Evolutionary conservation across 2,329 filamentous ascomycete genomes (phyloP).

Genomic region (Waltergamsia citrina): DNA sequence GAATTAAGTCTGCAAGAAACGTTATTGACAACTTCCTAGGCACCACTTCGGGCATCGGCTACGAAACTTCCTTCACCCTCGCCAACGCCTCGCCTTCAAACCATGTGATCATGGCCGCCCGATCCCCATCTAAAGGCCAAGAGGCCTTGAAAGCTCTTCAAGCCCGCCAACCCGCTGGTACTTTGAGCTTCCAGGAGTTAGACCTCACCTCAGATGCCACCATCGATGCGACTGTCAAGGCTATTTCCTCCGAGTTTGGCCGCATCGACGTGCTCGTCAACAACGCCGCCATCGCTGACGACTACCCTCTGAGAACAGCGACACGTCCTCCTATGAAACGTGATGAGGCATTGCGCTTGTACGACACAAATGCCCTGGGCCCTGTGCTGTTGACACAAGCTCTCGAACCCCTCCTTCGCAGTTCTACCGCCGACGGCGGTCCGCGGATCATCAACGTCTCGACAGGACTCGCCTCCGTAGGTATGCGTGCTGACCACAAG

Average conservation of each 20-base stretch:
- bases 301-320: conserved; percentile 29
- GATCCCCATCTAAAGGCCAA: conserved; percentile 24
- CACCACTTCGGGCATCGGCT: conserved; percentile 37
- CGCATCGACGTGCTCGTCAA: conserved; percentile 48
- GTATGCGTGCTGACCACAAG: conserved; percentile 6
- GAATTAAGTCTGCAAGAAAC: background rate
- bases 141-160: conserved; percentile 15
- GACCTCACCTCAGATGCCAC: conserved; percentile 52
- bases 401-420: conserved; percentile 19
- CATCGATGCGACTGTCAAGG: conserved; percentile 40
- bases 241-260: conserved; percentile 36
- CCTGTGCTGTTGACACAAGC: conserved; percentile 16
- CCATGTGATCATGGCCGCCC: conserved; percentile 26
- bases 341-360: background rate
- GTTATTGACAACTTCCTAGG: conserved; percentile 11
- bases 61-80: conserved; percentile 25
- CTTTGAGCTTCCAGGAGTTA: conserved; percentile 46
- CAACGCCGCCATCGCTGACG: conserved; percentile 47
- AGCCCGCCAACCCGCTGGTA: conserved; percentile 36
- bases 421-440: conserved; percentile 7
- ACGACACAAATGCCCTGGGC: conserved; percentile 8
- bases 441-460: conserved; percentile 23
- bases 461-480: conserved; percentile 20
- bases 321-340: conserved; percentile 30
- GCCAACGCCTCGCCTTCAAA: conserved; percentile 23